Base-by-base conservation (phyloP, 768 basidiomycete genomes). In the Pulveroboletus sp. region DNA sequence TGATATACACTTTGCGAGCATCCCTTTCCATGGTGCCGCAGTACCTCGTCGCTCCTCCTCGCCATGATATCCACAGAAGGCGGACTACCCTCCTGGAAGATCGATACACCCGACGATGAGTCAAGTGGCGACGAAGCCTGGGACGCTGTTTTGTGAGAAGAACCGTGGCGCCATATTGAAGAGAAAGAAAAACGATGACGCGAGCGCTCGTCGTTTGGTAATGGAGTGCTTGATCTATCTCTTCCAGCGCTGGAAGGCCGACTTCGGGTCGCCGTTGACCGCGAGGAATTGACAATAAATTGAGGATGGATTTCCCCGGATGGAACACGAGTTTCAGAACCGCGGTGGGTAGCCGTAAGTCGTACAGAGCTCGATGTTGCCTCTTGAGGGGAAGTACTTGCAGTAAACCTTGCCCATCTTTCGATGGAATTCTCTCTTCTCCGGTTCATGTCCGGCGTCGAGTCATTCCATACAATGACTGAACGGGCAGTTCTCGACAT, bases 11-110 rank as follows among this genome's bases (percentile, higher is more conserved):
- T 63, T 21, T 51, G 66, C 15, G 44, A 54, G 3, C 46, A 65
- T 28, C 59, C 68, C 38, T 58, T 62, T 39, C 60, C 65, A n/a
- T 54, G 61, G 12, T 64, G 65, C 38, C 67, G 61, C 48, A 66
- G 57, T 11, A 62, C 76, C 56, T 82, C 81, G 52, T 76, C 79
- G 57, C 80, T 82, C 42, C 65, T 52, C 46, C 65, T 59, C 15
- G 62, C 55, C 40, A 51, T 52, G 37, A 66, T 53, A 49, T 67
- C 65, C 3, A 55, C 27, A 8, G 62, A 43, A 3, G 53, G 47
- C 17, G 55, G 18, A 18, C 53, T 43, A 26, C 51, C 59, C 5
- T 56, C 57, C 21, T 54, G 66, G 49, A 28, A 72, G 54, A 55
- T 56, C 38, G 56, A 72, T 51, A 57, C 63, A 39, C 52, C 66